Evolutionary conservation across 305 asterid genomes (phyloP).

Genomic region (Fraxinus platypoda): DNA sequence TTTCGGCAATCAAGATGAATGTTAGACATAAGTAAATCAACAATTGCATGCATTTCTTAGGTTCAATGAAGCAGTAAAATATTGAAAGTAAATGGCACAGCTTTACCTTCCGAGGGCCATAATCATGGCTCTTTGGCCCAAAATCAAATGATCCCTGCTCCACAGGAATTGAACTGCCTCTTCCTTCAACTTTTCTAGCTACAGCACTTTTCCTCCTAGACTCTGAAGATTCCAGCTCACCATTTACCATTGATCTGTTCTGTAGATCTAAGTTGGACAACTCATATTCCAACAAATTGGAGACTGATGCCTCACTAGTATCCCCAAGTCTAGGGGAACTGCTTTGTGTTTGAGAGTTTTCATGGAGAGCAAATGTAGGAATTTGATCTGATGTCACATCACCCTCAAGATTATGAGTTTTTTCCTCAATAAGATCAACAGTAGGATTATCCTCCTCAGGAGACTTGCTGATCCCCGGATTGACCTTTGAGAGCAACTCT

Average conservation of each 20-base stretch:
- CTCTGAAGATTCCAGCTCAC: slow-evolving; percentile 52
- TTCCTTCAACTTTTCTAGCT: slow-evolving; percentile 47
- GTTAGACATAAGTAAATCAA: background rate
- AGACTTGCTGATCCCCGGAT: slow-evolving; percentile 40
- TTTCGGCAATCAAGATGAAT: background rate
- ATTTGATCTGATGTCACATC: slow-evolving; percentile 63
- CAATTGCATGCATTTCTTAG: background rate
- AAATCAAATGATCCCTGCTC: slow-evolving; percentile 35
- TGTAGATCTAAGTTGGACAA: slow-evolving; percentile 36
- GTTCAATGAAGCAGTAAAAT: slow-evolving; percentile 15
- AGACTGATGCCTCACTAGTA: slow-evolving; percentile 42
- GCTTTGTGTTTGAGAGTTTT: slow-evolving; percentile 43
- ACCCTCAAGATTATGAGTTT: slow-evolving; percentile 43
- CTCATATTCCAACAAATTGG: slow-evolving; percentile 36
- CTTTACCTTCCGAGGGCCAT: slow-evolving; percentile 63
- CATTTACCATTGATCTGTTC: slow-evolving; percentile 50
- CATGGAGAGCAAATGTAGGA: slow-evolving; percentile 68
- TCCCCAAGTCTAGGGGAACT: slow-evolving; percentile 35
- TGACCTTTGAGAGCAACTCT: slow-evolving; percentile 45
- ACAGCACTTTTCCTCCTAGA: slow-evolving; percentile 39
- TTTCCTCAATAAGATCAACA: slow-evolving; percentile 43
- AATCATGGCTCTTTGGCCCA: slow-evolving; percentile 59
- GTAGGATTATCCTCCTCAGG: slow-evolving; percentile 42
- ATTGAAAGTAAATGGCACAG: slow-evolving; percentile 13
- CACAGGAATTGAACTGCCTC: slow-evolving; percentile 46